These are phyloP conservation scores for Circinella umbellata DNA, from an alignment of 371 early-diverging fungal species.

Conservation along the genomic window DNA sequence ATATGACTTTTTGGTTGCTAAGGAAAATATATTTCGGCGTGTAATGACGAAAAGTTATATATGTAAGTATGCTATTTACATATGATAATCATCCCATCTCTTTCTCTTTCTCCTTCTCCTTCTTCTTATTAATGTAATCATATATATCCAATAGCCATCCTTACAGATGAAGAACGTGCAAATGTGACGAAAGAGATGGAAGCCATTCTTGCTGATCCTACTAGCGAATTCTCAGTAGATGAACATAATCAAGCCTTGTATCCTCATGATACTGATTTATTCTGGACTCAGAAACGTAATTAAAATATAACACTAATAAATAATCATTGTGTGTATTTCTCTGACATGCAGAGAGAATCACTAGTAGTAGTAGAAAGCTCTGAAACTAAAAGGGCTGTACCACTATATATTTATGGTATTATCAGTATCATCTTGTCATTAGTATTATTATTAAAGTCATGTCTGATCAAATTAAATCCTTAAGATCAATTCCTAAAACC, in stretches of 20 bases:
- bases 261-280: conserved; percentile 43
- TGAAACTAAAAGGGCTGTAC: too few relatives aligned
- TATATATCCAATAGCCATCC: conserved; percentile 25
- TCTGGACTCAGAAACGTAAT: conserved; percentile 31
- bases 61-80: too few relatives aligned
- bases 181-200: conserved; percentile 28
- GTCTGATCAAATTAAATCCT: too few relatives aligned
- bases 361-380: too few relatives aligned
- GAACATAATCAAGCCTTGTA: conserved; percentile 24
- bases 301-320: not conserved
- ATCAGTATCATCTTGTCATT: too few relatives aligned
- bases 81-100: too few relatives aligned
- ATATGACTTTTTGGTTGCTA: conserved; percentile 22
- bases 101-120: too few relatives aligned
- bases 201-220: conserved; percentile 29
- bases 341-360: too few relatives aligned
- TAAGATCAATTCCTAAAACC: not conserved
- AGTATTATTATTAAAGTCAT: too few relatives aligned
- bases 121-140: too few relatives aligned
- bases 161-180: conserved; percentile 27
- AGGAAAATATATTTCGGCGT: conserved; percentile 36
- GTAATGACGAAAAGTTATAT: conserved; percentile 48
- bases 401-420: too few relatives aligned
- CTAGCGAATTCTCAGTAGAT: conserved; percentile 18
- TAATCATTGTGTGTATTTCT: too few relatives aligned